Evolutionary conservation across 2,329 filamentous ascomycete genomes (phyloP).

Genomic region (Alternaria atra): DNA sequence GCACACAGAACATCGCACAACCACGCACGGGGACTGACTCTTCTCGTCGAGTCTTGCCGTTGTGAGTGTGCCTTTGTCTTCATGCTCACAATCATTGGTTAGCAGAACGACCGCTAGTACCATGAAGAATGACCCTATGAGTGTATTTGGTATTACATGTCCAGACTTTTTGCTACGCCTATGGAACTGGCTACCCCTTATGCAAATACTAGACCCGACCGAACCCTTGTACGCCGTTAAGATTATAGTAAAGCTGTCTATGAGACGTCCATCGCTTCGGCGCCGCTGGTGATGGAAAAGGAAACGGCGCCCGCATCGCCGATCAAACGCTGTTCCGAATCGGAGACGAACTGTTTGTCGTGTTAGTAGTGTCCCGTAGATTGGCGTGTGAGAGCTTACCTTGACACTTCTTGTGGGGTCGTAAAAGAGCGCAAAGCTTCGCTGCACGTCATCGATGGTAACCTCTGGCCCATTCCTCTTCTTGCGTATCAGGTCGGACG

Average conservation of each 20-base stretch:
- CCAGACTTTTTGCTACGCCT: slow-evolving; percentile 12
- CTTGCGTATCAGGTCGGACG: slow-evolving; percentile 83
- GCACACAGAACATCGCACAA: background rate
- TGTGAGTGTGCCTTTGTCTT: background rate
- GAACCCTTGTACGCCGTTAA: slow-evolving; percentile 33
- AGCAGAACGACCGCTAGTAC: background rate
- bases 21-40: background rate
- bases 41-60: background rate
- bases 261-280: slow-evolving; percentile 75
- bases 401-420: slow-evolving; percentile 87
- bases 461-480: slow-evolving; percentile 89
- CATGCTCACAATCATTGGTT: background rate
- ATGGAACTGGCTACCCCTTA: slow-evolving; percentile 6
- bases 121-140: background rate
- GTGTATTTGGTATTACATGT: slow-evolving; percentile 6
- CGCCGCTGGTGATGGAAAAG: slow-evolving; percentile 65
- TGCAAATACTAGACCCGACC: slow-evolving; percentile 33
- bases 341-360: slow-evolving; percentile 72
- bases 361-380: slow-evolving; percentile 25
- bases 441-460: slow-evolving; percentile 85
- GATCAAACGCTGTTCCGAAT: slow-evolving; percentile 93
- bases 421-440: slow-evolving; percentile 93
- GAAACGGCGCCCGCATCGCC: slow-evolving; percentile 84
- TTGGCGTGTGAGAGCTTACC: slow-evolving; percentile 35
- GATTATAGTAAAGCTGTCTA: slow-evolving; percentile 41